A percentile compares a stretch with the other conserved stretches of the same genome.
Conservation (phyloP, 1,284 basidiomycete genomes). For the Ustilago loliicola region DNA sequence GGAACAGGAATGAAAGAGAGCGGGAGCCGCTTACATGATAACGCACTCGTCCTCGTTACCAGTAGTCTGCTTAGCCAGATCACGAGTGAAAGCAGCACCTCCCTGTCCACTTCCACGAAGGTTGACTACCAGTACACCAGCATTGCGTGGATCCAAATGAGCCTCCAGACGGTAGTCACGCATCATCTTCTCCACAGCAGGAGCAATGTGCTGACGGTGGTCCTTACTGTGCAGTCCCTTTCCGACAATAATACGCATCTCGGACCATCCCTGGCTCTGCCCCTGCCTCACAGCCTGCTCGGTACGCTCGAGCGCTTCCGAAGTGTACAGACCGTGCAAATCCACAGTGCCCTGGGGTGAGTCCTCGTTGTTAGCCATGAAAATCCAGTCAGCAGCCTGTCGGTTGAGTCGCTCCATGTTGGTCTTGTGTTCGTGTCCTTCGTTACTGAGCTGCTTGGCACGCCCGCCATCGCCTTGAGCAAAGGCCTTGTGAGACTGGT, state of each 20-base stretch:
- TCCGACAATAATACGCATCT: slow-evolving; percentile 89
- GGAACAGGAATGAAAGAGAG: too few species aligned
- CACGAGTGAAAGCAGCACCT: slow-evolving; percentile 60
- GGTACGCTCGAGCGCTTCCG: slow-evolving; percentile 76
- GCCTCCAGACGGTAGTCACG: slow-evolving; percentile 83
- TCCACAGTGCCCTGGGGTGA: slow-evolving; percentile 71
- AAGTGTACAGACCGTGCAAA: slow-evolving; percentile 91
- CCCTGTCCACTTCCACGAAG: slow-evolving; percentile 74
- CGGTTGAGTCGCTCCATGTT: slow-evolving; percentile 86
- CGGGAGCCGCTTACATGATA: slow-evolving; percentile 44
- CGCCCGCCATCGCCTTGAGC: slow-evolving; percentile 79
- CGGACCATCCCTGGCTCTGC: slow-evolving; percentile 77
- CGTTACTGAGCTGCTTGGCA: slow-evolving; percentile 85
- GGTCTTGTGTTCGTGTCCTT: slow-evolving; percentile 85
- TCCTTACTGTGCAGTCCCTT: slow-evolving; percentile 85
- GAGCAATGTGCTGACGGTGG: slow-evolving; percentile 88
- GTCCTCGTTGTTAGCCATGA: slow-evolving; percentile 71
- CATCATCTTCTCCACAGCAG: slow-evolving; percentile 90
- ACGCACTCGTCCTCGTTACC: slow-evolving; percentile 63
- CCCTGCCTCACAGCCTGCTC: slow-evolving; percentile 78
- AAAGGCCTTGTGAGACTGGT: slow-evolving; percentile 75
- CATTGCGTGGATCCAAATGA: slow-evolving; percentile 83
- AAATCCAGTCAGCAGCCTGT: slow-evolving; percentile 92
- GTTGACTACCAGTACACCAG: slow-evolving; percentile 87
- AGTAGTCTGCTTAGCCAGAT: slow-evolving; percentile 60